Conservation (phyloP, 176 grass and related monocot species). For the Phoenix dactylifera region DNA sequence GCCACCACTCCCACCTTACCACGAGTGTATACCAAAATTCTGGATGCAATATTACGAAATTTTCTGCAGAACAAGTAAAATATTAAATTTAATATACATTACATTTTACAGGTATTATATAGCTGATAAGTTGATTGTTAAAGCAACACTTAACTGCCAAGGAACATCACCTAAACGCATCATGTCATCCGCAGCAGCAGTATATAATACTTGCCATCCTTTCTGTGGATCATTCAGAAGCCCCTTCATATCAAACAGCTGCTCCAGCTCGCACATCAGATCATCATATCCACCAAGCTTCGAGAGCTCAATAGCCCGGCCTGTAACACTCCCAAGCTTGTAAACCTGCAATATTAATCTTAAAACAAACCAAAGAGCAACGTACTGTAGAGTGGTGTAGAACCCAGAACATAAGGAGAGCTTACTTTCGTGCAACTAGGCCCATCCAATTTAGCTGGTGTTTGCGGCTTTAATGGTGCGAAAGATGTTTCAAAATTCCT, state of each 20-base stretch:
- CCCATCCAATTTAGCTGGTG: not conserved
- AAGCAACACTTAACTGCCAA: constrained; percentile 4
- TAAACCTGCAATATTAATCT: not conserved
- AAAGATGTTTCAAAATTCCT: not conserved
- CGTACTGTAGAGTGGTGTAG: not conserved
- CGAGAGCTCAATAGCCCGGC: not conserved
- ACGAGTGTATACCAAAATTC: too few relatives aligned
- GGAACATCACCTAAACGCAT: constrained; percentile 10
- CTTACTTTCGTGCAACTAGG: constrained; percentile 1
- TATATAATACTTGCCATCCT: constrained; percentile 9
- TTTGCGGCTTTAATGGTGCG: constrained; percentile 1
- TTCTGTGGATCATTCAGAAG: not conserved
- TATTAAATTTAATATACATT: too few relatives aligned
- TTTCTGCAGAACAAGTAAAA: too few relatives aligned
- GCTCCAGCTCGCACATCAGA: constrained; percentile 6
- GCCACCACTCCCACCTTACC: too few relatives aligned
- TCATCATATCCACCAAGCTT: constrained; percentile 5
- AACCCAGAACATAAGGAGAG: not conserved
- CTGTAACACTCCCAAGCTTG: not conserved
- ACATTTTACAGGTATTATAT: too few relatives aligned
- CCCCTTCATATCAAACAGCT: constrained; percentile 7
- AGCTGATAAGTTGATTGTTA: too few relatives aligned
- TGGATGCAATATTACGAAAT: too few relatives aligned
- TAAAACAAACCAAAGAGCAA: too few relatives aligned
- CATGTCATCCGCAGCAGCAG: constrained; percentile 9